A percentile compares a stretch with the other conserved stretches of the same genome.
phyloP scores from a whole-genome alignment of 495 filamentous ascomycete genomes.

The Podospora comata region DNA sequence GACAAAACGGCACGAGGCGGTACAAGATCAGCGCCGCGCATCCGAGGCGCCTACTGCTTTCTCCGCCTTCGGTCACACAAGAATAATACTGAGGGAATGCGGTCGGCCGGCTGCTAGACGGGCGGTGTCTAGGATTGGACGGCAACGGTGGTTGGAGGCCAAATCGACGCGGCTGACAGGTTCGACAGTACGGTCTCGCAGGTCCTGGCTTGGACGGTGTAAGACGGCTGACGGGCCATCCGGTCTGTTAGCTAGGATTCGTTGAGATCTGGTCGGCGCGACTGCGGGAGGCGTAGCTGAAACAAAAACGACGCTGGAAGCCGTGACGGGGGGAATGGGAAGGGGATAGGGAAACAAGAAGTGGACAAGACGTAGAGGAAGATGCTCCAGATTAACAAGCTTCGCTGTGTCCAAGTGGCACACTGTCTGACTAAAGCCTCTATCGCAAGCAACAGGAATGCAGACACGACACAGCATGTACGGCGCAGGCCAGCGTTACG shows the following conservation, averaged over 20 bases:
- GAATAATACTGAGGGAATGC: constrained; percentile 10
- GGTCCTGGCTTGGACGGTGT: constrained; percentile 4
- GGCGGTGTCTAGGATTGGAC: background rate
- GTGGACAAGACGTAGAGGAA: background rate
- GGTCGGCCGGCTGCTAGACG: background rate
- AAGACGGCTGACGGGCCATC: constrained; percentile 1
- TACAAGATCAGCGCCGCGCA: constrained; percentile 14
- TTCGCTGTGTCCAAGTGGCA: constrained; percentile 2
- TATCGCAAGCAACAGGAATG: background rate
- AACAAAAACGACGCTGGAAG: constrained; percentile 20
- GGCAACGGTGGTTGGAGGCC: constrained; percentile 1
- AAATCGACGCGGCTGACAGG: background rate
- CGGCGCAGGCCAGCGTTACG: constrained; percentile 1
- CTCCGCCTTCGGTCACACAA: constrained; percentile 3
- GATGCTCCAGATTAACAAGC: constrained; percentile 1
- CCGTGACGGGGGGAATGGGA: constrained; percentile 9
- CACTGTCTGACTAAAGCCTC: constrained; percentile 3
- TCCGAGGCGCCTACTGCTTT: constrained; percentile 7
- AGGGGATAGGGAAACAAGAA: constrained; percentile 3
- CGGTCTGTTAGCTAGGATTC: constrained; percentile 19
- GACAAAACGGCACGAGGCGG: constrained; percentile 10
- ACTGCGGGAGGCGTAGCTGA: constrained; percentile 21
- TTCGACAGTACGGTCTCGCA: constrained; percentile 10
- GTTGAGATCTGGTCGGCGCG: constrained; percentile 5
- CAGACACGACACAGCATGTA: background rate